Evolutionary conservation across 805 yeast genomes (phyloP), one percentile per base, ranked within the genome.

Genomic region (Starmerella asiatica): DNA sequence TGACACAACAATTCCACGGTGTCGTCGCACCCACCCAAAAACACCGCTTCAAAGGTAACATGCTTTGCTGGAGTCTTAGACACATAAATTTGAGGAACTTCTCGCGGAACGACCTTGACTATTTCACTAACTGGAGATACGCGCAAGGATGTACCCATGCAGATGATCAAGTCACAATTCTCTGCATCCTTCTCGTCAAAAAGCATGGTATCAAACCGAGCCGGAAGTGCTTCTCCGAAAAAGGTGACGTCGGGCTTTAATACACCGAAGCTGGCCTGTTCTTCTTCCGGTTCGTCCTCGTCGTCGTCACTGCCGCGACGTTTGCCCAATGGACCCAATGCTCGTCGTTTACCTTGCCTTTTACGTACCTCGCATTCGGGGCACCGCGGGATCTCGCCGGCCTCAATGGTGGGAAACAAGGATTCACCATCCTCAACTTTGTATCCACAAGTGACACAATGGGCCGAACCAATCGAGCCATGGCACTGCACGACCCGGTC

Each of bases 161-260:
- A 79, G 4, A 85, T 67, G 33, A 86, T 62, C 39, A 85, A 63
- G 58, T 86, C 96, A 59, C 94, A 82, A 31, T 70, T 64, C 16
- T 59, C 51, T 5, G 76, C 64, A 55, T 86, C 95, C 32, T 68
- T 67, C 16, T 60, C 57, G 3, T 55, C 52, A 11, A 60, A 42
- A 12, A 65, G 52, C 23, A 64, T 56, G 34, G 69, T 68, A 50
- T 83, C 86, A 54, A 78, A 85, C 35, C 67, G 59, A 12, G 65
- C 64, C 1, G 95, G 94, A 42, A 85, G 63, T 14, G 76, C 73
- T 57, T 85, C 95, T 14, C 94, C 94, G 50, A 85, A 85, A 54
- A 85, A 85, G 0, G 94, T 84, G 45, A 85, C 85, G 55, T 85
- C 93, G 0, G 96, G 96, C 56, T 86, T 85, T 70, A 82, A 68